Base-by-base conservation (phyloP, 2,329 filamentous ascomycete genomes). In the Aureobasidium sp. region DNA sequence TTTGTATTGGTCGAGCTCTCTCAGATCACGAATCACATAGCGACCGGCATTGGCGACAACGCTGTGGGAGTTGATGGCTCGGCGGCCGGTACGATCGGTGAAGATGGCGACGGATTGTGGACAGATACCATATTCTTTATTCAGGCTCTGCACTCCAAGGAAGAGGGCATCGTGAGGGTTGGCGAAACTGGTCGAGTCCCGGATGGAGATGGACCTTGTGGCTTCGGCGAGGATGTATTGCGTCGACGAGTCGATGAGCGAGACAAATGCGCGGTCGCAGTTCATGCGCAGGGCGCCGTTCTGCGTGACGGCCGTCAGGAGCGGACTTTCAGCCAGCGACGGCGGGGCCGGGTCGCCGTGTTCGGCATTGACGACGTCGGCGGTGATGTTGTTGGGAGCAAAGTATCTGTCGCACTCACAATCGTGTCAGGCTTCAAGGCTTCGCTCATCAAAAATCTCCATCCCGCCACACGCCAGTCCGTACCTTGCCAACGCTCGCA, bases 181-280 rank as follows among this genome's bases (percentile, higher is more conserved):
- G 27, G 46, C 47, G 25, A 59, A 59, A 3, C 19, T 35, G 6
- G 62, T 27, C 67, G 62, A 37, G 35, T 38, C 33, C 2, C 59
- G 47, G 7, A 74, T 64, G 1, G 68, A 67, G 4, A 68, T 60
- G 27, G 65, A 59, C 19, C 69, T 65, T 1, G 73, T 74, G 7
- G 73, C 71, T 62, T 75, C 74, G 25, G 71, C 72, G 7, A 75
- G 66, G 33, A 75, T 68, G 51, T 74, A 70, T 57, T 74, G 71
- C 21, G 65, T 63, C 9, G 66, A 58, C 2, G 65, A 65, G 59
- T 74, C 73, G 45, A 75, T 65, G 10, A 75, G 64, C 3, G 73
- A 74, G 3, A 75, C 65, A 65, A 73, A 67, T 31, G 71, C 67
- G 19, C 73, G 67, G 27, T 67, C 61, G 17, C 65, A 69, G n/a